phyloP scores from a whole-genome alignment of 768 basidiomycete genomes.

The Dendrothele bispora region DNA sequence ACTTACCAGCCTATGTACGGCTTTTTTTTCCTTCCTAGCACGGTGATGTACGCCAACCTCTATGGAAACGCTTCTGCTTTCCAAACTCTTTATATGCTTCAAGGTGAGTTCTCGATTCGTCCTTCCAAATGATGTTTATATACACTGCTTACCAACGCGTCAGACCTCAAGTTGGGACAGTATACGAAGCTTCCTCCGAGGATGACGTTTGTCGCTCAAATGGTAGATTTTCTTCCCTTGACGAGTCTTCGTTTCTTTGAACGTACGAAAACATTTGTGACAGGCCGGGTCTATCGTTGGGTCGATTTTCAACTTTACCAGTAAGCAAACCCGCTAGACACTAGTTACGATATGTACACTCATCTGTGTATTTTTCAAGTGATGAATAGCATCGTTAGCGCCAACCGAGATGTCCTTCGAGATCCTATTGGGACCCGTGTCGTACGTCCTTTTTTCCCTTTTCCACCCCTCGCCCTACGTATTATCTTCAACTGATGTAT shows the following conservation, averaged over 20 bases:
- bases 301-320: conserved; percentile 51
- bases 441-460: conserved; percentile 22
- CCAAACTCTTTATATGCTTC: conserved; percentile 53
- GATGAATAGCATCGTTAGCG: conserved; percentile 47
- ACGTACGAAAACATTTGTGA: no score
- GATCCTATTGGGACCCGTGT: conserved; percentile 51
- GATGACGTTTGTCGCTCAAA: conserved; percentile 46
- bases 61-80: conserved; percentile 53
- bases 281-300: conserved; percentile 48
- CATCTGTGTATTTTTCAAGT: conserved; percentile 24
- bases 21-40: conserved; percentile 24
- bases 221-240: conserved; percentile 23
- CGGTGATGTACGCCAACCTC: conserved; percentile 56
- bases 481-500: no score
- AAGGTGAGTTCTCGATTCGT: conserved; percentile 28
- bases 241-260: background rate
- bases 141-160: background rate
- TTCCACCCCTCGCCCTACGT: no score
- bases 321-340: conserved; percentile 25
- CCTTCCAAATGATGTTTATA: conserved; percentile 1
- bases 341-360: background rate
- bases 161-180: conserved; percentile 53
- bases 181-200: conserved; percentile 55
- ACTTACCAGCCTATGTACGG: background rate
- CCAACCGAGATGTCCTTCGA: conserved; percentile 44